Base-by-base conservation (phyloP, 2,329 filamentous ascomycete species). In the Stagonosporopsis rhizophila region DNA sequence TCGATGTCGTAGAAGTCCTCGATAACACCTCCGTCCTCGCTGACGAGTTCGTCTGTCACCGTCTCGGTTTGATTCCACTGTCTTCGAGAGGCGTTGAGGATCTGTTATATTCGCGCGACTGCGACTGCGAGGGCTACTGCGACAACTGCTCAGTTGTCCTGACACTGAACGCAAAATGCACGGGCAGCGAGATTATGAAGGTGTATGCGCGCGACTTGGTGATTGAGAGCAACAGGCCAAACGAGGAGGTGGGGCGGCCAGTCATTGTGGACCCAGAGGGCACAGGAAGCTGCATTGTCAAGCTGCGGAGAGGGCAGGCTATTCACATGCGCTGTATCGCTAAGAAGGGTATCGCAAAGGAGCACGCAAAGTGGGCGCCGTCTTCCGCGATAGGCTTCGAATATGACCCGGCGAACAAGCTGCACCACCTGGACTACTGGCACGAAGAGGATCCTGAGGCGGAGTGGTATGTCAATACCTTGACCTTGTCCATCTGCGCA, bases 311-410 rank as follows among this genome's bases (percentile, higher is more conserved):
- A 71, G 92, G 90, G 2, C 95, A 99, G 79, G 92, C 96, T 77
- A 80, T 99, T 58, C 89, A 92, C 75, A 86, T 99, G 72, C 90
- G 86, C 59, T 98, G 94, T 74, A 90, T 97, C 64, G 95, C 94
- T 46, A 97, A 96, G 83, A 98, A 98, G 83, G 95, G 95, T 1
- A 98, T 98, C 63, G 93, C 94, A 34, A 99, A 99, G 82, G 95
- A 99, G 77, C 95, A 99, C 78, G 91, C 95, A 9, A 99, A 99
- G 78, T 99, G 95, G 95, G 90, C 92, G 70, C 93, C 95, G 2
- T 94, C 91, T 32, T 85, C 92, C 37, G 95, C 95, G 3, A 88
- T 99, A 37, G 93, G 92, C 22, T 99, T 99, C 74, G 95, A 99
- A 78, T 99, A 99, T 77, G 95, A 99, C 75, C 95, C 95, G 58